phyloP scores from a whole-genome alignment of 176 grass and related monocot genomes.

The maize (Zea mays) region DNA sequence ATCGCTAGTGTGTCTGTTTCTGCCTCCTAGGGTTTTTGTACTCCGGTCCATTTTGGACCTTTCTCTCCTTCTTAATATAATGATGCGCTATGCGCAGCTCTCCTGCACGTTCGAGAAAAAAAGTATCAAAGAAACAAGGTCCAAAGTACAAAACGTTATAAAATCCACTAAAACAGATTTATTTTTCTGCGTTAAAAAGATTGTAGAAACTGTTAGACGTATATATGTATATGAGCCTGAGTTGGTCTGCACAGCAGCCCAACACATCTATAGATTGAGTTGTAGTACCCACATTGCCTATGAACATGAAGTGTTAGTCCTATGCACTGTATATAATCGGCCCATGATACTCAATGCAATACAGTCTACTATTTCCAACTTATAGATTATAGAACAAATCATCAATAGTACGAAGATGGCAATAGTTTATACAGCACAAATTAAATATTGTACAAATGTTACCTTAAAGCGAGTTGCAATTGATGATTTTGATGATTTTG shows the following conservation, averaged over 20 bases:
- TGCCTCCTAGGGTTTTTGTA: too few species aligned
- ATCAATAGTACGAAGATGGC: constrained; percentile 25
- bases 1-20: too few species aligned
- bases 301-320: background rate
- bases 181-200: too few species aligned
- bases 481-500: constrained; percentile 96
- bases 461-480: constrained; percentile 95
- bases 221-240: background rate
- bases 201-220: too few species aligned
- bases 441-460: constrained; percentile 24
- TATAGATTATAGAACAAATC: background rate
- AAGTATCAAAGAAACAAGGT: background rate
- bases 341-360: too few species aligned
- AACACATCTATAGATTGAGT: background rate
- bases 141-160: constrained; percentile 17
- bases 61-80: too few species aligned
- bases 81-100: too few species aligned
- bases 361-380: background rate
- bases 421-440: constrained; percentile 20
- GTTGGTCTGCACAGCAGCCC: background rate
- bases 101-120: too few species aligned
- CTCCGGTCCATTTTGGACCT: too few species aligned
- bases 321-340: background rate
- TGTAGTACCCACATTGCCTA: background rate
- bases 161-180: background rate